Conservation (phyloP, 2,329 filamentous ascomycete genomes). For the Trichoderma sp. region DNA sequence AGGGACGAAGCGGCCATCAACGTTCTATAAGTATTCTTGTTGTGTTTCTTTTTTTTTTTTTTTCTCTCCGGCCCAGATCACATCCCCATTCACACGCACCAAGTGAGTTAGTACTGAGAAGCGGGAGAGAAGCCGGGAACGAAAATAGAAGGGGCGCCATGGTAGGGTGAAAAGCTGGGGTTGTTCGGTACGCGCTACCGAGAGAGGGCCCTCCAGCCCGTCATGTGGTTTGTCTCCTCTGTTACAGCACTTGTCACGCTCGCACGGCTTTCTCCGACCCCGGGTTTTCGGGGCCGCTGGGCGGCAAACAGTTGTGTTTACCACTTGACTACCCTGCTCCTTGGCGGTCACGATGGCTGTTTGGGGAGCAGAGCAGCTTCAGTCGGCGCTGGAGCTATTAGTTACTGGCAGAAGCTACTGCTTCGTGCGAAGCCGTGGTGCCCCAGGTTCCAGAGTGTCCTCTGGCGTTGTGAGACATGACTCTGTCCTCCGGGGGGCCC, state of each 20-base stretch:
- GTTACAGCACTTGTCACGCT: neutral
- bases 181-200: constrained; percentile 20
- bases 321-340: neutral
- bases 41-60: no score
- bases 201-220: neutral
- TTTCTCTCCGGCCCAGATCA: no score
- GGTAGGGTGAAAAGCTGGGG: constrained; percentile 15
- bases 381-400: no score
- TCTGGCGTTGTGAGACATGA: constrained; percentile 4
- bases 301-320: neutral
- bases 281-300: constrained; percentile 21
- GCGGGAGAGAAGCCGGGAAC: neutral
- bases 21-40: no score
- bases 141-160: neutral
- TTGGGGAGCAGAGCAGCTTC: no score
- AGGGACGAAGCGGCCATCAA: no score
- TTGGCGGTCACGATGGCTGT: constrained; percentile 5
- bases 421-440: neutral
- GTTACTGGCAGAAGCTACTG: neutral
- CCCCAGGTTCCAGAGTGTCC: neutral
- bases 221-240: constrained; percentile 7
- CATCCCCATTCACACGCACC: neutral
- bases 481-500: neutral
- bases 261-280: constrained; percentile 23
- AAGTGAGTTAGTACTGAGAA: neutral